Percentiles rank a stretch among this genome's conserved stretches.
Conservation (phyloP, 2,329 filamentous ascomycete species). For the Trichoderma sp. region DNA sequence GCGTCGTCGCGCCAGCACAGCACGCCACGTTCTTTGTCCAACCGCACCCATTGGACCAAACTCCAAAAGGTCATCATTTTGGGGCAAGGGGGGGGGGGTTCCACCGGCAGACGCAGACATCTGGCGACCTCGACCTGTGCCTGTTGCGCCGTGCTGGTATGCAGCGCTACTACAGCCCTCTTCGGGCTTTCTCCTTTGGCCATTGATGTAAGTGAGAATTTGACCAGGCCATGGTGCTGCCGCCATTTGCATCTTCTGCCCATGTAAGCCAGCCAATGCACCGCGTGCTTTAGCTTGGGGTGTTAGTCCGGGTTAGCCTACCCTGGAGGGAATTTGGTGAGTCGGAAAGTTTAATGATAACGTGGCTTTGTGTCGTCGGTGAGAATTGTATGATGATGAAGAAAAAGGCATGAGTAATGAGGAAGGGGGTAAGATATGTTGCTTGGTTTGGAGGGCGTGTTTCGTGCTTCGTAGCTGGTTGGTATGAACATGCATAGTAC, state of each 20-base stretch:
- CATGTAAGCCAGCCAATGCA: not conserved
- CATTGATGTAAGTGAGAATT: not conserved
- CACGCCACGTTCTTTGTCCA: slow-evolving; percentile 17
- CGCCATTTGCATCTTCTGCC: not conserved
- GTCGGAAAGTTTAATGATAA: not conserved
- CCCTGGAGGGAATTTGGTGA: not conserved
- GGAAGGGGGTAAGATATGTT: not conserved
- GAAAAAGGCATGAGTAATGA: not conserved
- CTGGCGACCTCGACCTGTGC: not conserved
- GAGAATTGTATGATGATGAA: not conserved
- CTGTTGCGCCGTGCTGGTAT: not conserved
- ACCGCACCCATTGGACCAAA: slow-evolving; percentile 14
- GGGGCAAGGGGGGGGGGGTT: not conserved
- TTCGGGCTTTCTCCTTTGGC: not conserved
- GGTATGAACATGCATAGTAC: not conserved
- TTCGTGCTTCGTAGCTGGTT: too few species aligned
- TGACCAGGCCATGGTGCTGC: not conserved
- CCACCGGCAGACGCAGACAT: not conserved
- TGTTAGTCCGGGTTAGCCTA: not conserved
- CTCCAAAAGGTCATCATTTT: not conserved
- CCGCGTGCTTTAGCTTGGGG: not conserved
- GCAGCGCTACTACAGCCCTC: not conserved
- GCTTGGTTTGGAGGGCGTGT: not conserved
- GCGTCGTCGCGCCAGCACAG: slow-evolving; percentile 1
- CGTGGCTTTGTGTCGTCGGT: not conserved